Evolutionary conservation across 176 grass and related monocot species (phyloP), one percentile per base, ranked within the genome.

Genomic region (maize (Zea mays)): DNA sequence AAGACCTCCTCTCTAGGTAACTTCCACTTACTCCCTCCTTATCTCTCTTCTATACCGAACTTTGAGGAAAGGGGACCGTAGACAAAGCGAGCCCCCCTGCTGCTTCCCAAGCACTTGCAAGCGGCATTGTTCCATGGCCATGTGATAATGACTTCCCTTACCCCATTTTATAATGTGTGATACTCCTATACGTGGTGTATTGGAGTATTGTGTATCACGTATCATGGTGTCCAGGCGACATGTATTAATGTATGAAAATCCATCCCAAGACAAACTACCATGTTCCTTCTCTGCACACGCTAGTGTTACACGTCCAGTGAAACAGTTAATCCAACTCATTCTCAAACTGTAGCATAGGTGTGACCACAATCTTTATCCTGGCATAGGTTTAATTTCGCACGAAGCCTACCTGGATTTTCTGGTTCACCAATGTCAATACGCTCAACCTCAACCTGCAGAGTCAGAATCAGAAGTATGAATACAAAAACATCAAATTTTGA

Each of bases 341-440:
- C 17, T 45, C 8, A 44, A 67, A 10, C 2, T 11, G 63, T 42
- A n/a, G 56, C 3, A 57, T 20, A 57, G n/a, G n/a, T 10, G 54
- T 57, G 54, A n/a, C n/a, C 17, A 57, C 54, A 57, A 57, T 57
- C 52, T 56, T 17, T 56, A 56, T 8, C 52, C 16, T 2, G 2
- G 17, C 19, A 61, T 41, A 74, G 50, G 11, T 50, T 77, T 50
- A 19, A 65, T 36, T 19, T 77, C 36, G 39, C 5, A 67, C 0
- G 2, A 5, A 36, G 7, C 52, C 4, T 86, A 92, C 89, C 91
- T 88, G 66, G 42, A 82, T 87, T 95, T 81, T 90, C 92, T 83
- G 87, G 92, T 90, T 90, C 90, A 73, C 85, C 75, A 45, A 95
- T 95, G 85, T 95, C 96, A 81, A 99, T 99, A 68, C 75, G 81